Percentiles rank a stretch among this genome's conserved stretches.
phyloP scores from a whole-genome alignment of 164 flowering plant genomes.

The Magnolia changhungtana region DNA sequence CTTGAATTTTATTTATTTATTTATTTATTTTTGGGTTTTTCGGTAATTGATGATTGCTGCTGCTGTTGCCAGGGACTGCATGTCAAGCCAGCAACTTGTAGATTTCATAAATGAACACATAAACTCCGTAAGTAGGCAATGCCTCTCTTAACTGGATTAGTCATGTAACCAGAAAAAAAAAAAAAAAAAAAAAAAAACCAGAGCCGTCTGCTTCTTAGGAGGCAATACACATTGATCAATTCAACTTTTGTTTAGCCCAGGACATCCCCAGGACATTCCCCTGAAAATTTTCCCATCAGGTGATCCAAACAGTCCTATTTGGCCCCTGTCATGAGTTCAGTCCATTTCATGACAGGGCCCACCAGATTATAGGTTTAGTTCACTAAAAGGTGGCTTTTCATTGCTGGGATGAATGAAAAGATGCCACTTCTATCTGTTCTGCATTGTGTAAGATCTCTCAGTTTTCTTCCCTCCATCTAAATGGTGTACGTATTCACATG shows the following conservation, averaged over 20 bases:
- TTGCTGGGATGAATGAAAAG: not conserved
- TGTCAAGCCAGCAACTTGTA: slow-evolving; percentile 97
- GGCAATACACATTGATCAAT: no score
- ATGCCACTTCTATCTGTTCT: not conserved
- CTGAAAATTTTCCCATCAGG: no score
- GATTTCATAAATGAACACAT: slow-evolving; percentile 84
- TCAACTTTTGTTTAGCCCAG: no score
- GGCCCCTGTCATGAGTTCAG: not conserved
- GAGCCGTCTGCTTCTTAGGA: no score
- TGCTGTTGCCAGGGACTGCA: slow-evolving; percentile 81
- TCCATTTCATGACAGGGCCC: not conserved
- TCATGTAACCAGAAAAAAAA: not conserved
- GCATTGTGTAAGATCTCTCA: no score
- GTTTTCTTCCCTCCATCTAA: not conserved
- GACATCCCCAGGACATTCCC: no score
- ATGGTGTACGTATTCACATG: slow-evolving; percentile 14
- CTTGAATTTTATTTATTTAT: no score
- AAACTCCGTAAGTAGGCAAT: slow-evolving; percentile 43
- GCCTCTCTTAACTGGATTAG: not conserved
- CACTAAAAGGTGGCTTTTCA: not conserved
- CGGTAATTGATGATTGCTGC: not conserved
- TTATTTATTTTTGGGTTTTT: not conserved
- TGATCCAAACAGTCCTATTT: no score
- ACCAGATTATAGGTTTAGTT: not conserved
- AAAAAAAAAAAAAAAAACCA: no score